Conservation (phyloP, 2,329 filamentous ascomycete species). For the Aspergillus tubingensis region DNA sequence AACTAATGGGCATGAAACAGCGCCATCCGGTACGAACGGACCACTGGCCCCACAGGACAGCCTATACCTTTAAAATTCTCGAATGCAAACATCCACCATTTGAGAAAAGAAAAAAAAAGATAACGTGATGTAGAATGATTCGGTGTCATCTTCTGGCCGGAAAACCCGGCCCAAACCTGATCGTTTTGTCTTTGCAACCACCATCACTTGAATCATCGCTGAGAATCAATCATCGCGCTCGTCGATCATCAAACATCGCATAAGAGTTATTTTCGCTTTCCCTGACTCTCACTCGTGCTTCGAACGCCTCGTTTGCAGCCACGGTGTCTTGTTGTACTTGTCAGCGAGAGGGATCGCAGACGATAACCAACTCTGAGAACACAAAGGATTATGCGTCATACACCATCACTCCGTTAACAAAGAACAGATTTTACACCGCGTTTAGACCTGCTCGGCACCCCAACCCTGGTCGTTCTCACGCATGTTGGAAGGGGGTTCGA, state of each 20-base stretch:
- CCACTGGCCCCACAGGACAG: neutral
- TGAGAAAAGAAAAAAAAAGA: neutral
- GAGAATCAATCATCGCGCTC: constrained; percentile 25
- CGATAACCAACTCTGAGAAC: neutral
- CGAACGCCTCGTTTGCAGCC: neutral
- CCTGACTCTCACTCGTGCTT: constrained; percentile 4
- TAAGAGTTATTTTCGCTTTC: constrained; percentile 2
- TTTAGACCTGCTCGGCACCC: constrained; percentile 75
- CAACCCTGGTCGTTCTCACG: constrained; percentile 73
- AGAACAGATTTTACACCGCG: neutral
- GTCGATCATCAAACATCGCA: constrained; percentile 25
- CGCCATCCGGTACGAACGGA: neutral
- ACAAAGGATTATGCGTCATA: constrained; percentile 4
- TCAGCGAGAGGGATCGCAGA: neutral
- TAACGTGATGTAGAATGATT: neutral
- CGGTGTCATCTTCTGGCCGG: neutral
- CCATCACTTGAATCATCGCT: constrained; percentile 19
- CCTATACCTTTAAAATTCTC: neutral
- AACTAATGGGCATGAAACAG: neutral
- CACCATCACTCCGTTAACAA: neutral
- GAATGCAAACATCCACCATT: neutral
- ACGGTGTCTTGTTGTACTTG: neutral
- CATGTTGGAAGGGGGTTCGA: constrained; percentile 81
- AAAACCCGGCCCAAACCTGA: neutral
- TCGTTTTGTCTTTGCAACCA: constrained; percentile 1